These are phyloP conservation scores for Pulveroboletus sp. DNA, from an alignment of 768 basidiomycete genomes.

Conservation along the genomic window DNA sequence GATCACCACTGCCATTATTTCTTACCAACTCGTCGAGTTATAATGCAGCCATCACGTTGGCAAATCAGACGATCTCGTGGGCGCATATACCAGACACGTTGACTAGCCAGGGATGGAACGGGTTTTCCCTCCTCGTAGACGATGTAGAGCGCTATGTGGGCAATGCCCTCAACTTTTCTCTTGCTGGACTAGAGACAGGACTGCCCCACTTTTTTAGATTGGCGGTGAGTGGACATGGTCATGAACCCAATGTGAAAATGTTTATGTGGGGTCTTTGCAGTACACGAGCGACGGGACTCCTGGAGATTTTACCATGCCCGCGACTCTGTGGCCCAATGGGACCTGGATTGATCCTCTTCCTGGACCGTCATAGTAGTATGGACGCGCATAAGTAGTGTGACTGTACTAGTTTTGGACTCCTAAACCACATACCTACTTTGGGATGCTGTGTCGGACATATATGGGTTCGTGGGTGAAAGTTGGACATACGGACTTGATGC, in stretches of 20 bases:
- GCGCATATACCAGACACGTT: conserved; percentile 37
- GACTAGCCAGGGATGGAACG: conserved; percentile 54
- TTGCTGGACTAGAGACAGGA: conserved; percentile 56
- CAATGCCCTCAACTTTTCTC: conserved; percentile 63
- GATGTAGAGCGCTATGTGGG: conserved; percentile 83
- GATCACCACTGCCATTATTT: conserved; percentile 68
- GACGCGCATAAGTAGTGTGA: no score
- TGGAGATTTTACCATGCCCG: conserved; percentile 82
- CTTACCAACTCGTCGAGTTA: conserved; percentile 72
- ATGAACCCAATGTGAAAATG: neutral
- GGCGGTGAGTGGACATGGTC: conserved; percentile 49
- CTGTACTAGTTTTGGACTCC: neutral
- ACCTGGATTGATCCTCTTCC: conserved; percentile 75
- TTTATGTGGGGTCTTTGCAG: conserved; percentile 32
- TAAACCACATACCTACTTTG: neutral
- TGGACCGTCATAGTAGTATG: conserved; percentile 49
- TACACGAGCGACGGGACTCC: conserved; percentile 43
- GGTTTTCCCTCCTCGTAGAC: conserved; percentile 78
- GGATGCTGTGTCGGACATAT: conserved; percentile 19
- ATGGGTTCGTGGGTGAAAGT: conserved; percentile 12
- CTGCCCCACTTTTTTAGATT: conserved; percentile 78
- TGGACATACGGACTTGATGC: conserved; percentile 18
- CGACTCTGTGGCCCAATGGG: conserved; percentile 73
- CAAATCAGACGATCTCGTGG: conserved; percentile 60
- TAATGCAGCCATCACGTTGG: conserved; percentile 51